Base-by-base conservation (phyloP, 768 basidiomycete genomes). In the Hydnomerulius pinastri region DNA sequence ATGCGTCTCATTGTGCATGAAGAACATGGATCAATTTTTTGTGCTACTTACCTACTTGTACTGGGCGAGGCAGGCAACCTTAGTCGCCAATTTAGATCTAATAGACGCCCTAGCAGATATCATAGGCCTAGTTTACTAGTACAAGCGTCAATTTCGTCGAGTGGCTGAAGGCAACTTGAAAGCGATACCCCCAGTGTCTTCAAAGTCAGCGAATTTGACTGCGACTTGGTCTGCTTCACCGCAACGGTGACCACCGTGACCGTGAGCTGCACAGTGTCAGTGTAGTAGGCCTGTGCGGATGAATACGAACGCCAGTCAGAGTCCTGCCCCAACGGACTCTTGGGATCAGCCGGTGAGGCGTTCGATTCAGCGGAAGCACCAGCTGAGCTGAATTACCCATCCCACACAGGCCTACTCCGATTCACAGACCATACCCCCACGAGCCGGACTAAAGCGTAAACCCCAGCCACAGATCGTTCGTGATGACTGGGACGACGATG, bases 401-500 rank as follows among this genome's bases (percentile, higher is more conserved):
- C 7, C 20, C 41, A 8, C 24, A n/a, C 17, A 54, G 52, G 37
- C 41, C 32, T 39, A 36, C 40, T 13, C 48, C 36, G 25, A 17
- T 17, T 21, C 33, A 6, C 30, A 48, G 17, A 39, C n/a, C 15
- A 24, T n/a, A 23, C 13, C 37, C 18, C 17, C 38, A 12, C 13
- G 9, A 41, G 23, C n/a, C 24, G 38, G 13, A 41, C 29, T 48
- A 10, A 39, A 50, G 23, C 52, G 41, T 25, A 50, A 48, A 25
- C 10, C 23, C 20, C 18, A 32, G 35, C 24, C 43, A 4, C 41
- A 50, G 38, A 42, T 24, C 24, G 68, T 76, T 18, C 67, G 65
- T 13, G 81, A 84, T 53, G 80, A 82, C 58, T 86, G 85, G 85
- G 85, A 86, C 46, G 68, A 74, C 46, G 75, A 76, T 8, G 77